Conservation (phyloP, 139 green algal species). For the Haematococcus lacustris region DNA sequence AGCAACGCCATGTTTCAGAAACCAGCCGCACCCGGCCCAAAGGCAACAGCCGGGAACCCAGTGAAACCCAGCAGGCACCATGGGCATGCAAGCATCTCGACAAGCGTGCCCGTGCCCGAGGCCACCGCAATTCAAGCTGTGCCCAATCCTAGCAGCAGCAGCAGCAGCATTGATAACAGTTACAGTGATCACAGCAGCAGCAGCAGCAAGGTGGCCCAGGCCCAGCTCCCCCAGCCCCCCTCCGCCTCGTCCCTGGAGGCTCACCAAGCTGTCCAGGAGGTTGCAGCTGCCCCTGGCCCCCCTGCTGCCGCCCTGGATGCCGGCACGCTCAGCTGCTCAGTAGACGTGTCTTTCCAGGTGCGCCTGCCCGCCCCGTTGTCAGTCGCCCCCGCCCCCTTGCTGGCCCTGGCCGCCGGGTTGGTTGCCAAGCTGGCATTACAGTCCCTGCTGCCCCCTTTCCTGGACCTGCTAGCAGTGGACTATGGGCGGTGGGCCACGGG, state of each 20-base stretch:
- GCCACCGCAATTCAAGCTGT: not conserved
- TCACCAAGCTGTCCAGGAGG: not conserved
- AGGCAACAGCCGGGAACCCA: not conserved
- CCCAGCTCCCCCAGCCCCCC: not conserved
- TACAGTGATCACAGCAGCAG: not conserved
- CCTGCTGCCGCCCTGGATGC: not conserved
- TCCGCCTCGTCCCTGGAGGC: not conserved
- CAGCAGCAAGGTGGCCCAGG: not conserved
- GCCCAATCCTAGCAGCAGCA: slow-evolving; percentile 6
- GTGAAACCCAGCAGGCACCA: no score
- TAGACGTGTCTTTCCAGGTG: slow-evolving; percentile 25
- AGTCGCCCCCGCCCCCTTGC: slow-evolving; percentile 29
- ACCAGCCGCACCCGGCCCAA: not conserved
- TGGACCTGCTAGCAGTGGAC: slow-evolving; percentile 29
- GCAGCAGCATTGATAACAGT: not conserved
- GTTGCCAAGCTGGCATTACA: slow-evolving; percentile 30
- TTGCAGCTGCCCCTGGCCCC: not conserved
- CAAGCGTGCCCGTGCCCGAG: not conserved
- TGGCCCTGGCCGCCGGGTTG: slow-evolving; percentile 25
- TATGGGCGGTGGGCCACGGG: slow-evolving; percentile 21
- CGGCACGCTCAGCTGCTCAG: slow-evolving; percentile 16
- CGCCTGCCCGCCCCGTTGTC: slow-evolving; percentile 28
- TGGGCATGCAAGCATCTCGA: not conserved
- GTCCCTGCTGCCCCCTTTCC: slow-evolving; percentile 31
- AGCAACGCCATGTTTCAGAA: not conserved